Evolutionary conservation across 2,329 filamentous ascomycete genomes (phyloP), one percentile per base, ranked within the genome.

Genomic region (Elsinoe batatas): DNA sequence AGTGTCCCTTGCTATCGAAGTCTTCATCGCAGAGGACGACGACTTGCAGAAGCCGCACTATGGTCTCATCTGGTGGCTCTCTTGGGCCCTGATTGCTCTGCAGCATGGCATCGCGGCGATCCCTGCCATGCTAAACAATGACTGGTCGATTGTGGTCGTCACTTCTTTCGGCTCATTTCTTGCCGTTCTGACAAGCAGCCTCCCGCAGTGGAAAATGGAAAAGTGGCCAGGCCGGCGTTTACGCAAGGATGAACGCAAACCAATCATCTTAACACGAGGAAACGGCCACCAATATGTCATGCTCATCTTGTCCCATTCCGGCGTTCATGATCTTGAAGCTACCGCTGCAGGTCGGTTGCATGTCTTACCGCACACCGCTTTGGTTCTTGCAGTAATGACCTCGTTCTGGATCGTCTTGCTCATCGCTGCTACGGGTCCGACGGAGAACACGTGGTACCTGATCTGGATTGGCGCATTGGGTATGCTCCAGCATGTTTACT

Each of bases 401-500:
- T 38, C 5, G 3, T 8, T n/a, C 4, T 64, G 61, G 63, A 42
- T 63, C 12, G 35, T 58, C 5, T 51, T 64, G 11, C 59, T 64
- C 38, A 61, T 64, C 35, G 62, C 57, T 6, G 50, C 40, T 33
- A 56, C 62, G 2, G 61, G 54, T 11, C 46, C 63, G 5, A 59
- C 22, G 22, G 49, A 57, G 3, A 43, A 62, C 11, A 57, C 60
- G 3, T 65, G 63, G 61, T 64, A 61, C 49, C 55, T 64, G 5
- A 47, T 64, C 11, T 58, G 54, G 3, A 58, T 64, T 17, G 63
- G 63, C 13, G 56, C 53, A 13, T 56, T 64, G 8, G 63, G 63
- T 10, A 65, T 64, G 43, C 11, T 64, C 30, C 63, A 65, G 46
- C 36, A 38, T n/a, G 36, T 38, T 12, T 38, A 18, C 17, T 10